Evolutionary conservation across 768 basidiomycete genomes (phyloP).

Genomic region (Calocybe indica): DNA sequence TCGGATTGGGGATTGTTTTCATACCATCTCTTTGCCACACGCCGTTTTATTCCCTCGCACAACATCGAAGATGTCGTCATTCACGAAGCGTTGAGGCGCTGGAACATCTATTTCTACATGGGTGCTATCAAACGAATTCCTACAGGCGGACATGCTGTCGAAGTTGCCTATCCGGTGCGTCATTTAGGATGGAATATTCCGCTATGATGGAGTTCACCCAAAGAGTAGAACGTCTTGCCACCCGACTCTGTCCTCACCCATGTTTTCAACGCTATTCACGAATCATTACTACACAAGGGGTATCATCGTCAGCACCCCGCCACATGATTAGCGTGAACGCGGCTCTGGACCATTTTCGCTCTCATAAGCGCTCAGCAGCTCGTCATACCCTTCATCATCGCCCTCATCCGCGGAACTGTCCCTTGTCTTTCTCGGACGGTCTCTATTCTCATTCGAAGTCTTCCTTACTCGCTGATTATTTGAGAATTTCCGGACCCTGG

Average conservation of each 20-base stretch:
- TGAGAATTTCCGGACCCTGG: conserved; percentile 39
- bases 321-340: conserved; percentile 4
- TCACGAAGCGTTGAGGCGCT: conserved; percentile 67
- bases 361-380: conserved; percentile 75
- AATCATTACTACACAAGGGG: conserved; percentile 21
- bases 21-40: conserved; percentile 26
- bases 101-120: conserved; percentile 70
- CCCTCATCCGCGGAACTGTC: conserved; percentile 73
- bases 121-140: conserved; percentile 35
- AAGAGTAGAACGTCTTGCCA: conserved; percentile 54
- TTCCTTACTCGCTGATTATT: conserved; percentile 38
- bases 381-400: conserved; percentile 74
- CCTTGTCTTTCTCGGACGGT: conserved; percentile 29
- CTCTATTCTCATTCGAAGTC: conserved; percentile 37
- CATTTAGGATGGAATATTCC: not conserved
- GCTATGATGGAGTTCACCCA: too few species aligned
- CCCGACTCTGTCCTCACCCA: conserved; percentile 52
- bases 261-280: conserved; percentile 58
- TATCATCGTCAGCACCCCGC: too few species aligned
- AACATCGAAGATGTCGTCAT: conserved; percentile 58
- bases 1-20: conserved; percentile 54
- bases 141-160: conserved; percentile 25
- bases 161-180: conserved; percentile 59
- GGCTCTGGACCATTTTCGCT: conserved; percentile 49
- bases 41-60: conserved; percentile 55